Base-by-base conservation (phyloP, 2,329 filamentous ascomycete genomes). In the Capronia coronata region DNA sequence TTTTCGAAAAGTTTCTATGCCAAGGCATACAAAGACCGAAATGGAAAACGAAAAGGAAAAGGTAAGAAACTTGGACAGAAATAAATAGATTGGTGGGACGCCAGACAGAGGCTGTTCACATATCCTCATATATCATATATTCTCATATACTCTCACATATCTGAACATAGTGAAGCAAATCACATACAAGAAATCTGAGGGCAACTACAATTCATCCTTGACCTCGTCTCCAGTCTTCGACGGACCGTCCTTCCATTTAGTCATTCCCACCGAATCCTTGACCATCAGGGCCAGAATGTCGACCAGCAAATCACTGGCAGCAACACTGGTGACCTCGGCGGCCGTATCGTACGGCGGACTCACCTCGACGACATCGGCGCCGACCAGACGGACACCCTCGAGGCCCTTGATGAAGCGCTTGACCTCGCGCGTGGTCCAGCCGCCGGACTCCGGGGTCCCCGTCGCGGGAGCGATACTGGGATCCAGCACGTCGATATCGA, bases 401-500 rank as follows among this genome's bases (percentile, higher is more conserved):
- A 62, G 41, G 4, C 60, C 60, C 21, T 55, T 52, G 21, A 62
- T 52, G 45, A 61, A 57, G 7, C 54, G 25, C 22, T 59, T 61
- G 14, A 62, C 35, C 47, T 62, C 60, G 10, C 60, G 40, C 4
- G 56, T 60, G 11, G 60, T 62, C 60, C 60, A 62, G n/a, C 60
- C 60, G 14, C 60, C 60, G 10, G 50, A 49, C 43, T 62, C 60
- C 4, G 60, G 60, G 16, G 60, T 62, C 21, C 60, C 64, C 1
- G 64, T 66, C 2, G 60, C 64, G 13, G 64, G 64, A 1, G 64
- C 63, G 18, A 65, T 64, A 32, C 61, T 62, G 2, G 63, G 63
- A 46, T 66, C 63, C 14, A 65, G 51, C 2, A 65, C 63, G 37
- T 67, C 63, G 43, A 66, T 66, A 42, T 67, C 64, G 48, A 66